Percentiles rank a stretch among this genome's conserved stretches.
phyloP scores from a whole-genome alignment of 2,329 filamentous ascomycete genomes.

The Cercospora janseana region DNA sequence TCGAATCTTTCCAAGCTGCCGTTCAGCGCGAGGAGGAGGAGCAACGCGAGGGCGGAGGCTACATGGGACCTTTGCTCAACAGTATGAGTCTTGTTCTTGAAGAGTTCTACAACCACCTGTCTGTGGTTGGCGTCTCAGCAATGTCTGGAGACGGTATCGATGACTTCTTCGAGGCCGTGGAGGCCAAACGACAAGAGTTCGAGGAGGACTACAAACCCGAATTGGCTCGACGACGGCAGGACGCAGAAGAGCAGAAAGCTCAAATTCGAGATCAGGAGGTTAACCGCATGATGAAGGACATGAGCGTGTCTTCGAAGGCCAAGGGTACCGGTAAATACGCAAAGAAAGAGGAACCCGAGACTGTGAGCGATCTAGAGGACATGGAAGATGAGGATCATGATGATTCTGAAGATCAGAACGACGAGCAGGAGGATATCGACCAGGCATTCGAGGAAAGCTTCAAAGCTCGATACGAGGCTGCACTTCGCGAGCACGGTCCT shows the following conservation, averaged over 20 bases:
- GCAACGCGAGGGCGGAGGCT: conserved; percentile 76
- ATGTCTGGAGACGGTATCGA: conserved; percentile 90
- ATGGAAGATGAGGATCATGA: conserved; percentile 49
- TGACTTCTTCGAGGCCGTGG: conserved; percentile 88
- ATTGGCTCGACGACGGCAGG: conserved; percentile 71
- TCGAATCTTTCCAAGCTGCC: conserved; percentile 89
- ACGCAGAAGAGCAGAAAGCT: conserved; percentile 73
- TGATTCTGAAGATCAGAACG: conserved; percentile 51
- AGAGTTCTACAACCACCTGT: conserved; percentile 94
- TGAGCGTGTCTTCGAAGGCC: conserved; percentile 59
- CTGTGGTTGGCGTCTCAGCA: conserved; percentile 86
- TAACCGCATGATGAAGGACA: conserved; percentile 91
- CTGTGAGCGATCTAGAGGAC: conserved; percentile 53
- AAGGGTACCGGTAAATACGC: conserved; percentile 37
- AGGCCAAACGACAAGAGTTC: conserved; percentile 85
- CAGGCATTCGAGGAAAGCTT: conserved; percentile 64
- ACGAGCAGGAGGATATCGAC: conserved; percentile 55
- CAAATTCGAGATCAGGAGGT: conserved; percentile 74
- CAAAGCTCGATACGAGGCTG: conserved; percentile 72
- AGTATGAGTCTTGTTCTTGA: conserved; percentile 98
- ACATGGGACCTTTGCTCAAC: conserved; percentile 94
- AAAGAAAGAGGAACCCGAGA: conserved; percentile 49
- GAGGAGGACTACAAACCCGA: conserved; percentile 88
- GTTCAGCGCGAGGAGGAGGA: conserved; percentile 75
- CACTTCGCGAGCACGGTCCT: conserved; percentile 50